A percentile compares a stretch with the other conserved stretches of the same genome.
These are phyloP conservation scores for Sporothrix euskadiensis DNA, from an alignment of 2,329 filamentous ascomycete species.

Conservation along the genomic window DNA sequence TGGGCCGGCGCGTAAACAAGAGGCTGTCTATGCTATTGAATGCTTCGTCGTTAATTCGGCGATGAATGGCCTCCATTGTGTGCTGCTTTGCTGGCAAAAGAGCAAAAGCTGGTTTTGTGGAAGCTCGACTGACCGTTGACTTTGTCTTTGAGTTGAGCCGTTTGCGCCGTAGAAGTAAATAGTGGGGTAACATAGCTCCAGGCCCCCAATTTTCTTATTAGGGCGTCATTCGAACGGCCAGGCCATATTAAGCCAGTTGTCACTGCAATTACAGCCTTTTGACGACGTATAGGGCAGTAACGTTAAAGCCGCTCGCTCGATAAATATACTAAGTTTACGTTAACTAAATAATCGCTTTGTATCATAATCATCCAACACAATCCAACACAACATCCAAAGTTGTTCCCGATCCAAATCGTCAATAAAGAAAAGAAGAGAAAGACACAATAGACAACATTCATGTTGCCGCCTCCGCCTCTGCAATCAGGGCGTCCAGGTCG, in stretches of 20 bases:
- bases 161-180: neutral
- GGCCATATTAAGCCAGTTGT: neutral
- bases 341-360: slow-evolving; percentile 5
- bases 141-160: neutral
- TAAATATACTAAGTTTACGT: neutral
- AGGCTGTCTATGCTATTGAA: slow-evolving; percentile 29
- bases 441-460: neutral
- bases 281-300: neutral
- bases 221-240: neutral
- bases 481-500: slow-evolving; percentile 49
- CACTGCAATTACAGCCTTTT: neutral
- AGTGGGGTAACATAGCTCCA: neutral
- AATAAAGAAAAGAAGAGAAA: neutral
- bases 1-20: slow-evolving; percentile 28
- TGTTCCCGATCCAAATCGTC: neutral
- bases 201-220: neutral
- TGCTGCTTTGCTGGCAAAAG: neutral
- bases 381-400: neutral
- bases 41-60: slow-evolving; percentile 3
- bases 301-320: neutral
- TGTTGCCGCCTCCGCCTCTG: slow-evolving; percentile 41
- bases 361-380: neutral
- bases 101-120: neutral
- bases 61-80: slow-evolving; percentile 28
- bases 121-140: neutral